Evolutionary conservation across 2,329 filamentous ascomycete species (phyloP).

Genomic region (Onygenales sp.): DNA sequence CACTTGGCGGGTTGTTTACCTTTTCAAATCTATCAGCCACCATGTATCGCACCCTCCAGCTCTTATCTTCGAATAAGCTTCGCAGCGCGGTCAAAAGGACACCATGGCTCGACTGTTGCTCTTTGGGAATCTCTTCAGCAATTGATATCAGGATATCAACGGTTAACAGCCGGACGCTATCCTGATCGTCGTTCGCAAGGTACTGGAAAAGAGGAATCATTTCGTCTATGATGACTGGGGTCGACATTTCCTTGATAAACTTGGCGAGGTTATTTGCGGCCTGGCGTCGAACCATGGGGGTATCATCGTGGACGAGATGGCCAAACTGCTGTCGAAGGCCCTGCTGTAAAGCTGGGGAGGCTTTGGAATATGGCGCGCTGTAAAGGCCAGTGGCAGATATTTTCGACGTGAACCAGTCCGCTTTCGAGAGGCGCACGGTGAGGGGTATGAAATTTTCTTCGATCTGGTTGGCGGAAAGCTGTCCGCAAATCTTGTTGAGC

Average conservation of each 20-base stretch:
- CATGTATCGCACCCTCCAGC: constrained; percentile 99
- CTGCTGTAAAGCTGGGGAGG: constrained; percentile 78
- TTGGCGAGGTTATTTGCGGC: constrained; percentile 93
- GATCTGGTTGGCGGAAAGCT: constrained; percentile 83
- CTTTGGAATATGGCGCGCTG: constrained; percentile 86
- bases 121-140: constrained; percentile 93
- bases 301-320: constrained; percentile 92
- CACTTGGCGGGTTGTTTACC: constrained; percentile 38
- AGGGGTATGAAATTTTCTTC: constrained; percentile 97
- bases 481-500: constrained; percentile 95
- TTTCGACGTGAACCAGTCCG: constrained; percentile 99
- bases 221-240: constrained; percentile 85
- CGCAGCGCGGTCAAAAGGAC: constrained; percentile 83
- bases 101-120: constrained; percentile 93
- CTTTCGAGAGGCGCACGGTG: constrained; percentile 90
- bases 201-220: constrained; percentile 99
- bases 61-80: constrained; percentile 96
- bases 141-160: constrained; percentile 95
- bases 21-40: constrained; percentile 98
- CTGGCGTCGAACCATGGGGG: constrained; percentile 96
- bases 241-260: constrained; percentile 94
- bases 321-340: constrained; percentile 85
- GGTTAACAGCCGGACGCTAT: constrained; percentile 89
- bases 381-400: constrained; percentile 96
- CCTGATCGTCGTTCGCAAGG: constrained; percentile 90